These are phyloP conservation scores for Ogataea trehaloabstinens DNA, from an alignment of 805 yeast species.

Conservation along the genomic window DNA sequence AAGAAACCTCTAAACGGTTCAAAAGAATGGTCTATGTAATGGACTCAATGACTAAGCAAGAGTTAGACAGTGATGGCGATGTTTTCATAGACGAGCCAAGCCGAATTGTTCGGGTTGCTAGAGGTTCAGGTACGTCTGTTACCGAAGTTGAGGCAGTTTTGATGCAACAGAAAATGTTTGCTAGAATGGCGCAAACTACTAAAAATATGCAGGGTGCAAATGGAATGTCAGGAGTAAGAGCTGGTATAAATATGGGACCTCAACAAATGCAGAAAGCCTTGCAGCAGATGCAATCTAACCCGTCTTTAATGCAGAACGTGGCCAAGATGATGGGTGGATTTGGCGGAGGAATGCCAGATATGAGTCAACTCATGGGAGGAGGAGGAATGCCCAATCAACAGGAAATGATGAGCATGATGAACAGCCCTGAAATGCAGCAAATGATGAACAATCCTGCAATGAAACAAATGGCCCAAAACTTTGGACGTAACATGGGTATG, in stretches of 20 bases:
- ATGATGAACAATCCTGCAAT: constrained; percentile 71
- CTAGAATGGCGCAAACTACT: constrained; percentile 81
- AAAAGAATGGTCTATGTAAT: constrained; percentile 86
- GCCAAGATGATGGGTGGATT: constrained; percentile 71
- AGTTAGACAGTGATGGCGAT: constrained; percentile 86
- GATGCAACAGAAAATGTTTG: constrained; percentile 91
- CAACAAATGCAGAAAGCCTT: constrained; percentile 43
- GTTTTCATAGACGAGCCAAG: constrained; percentile 77
- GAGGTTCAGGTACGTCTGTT: constrained; percentile 91
- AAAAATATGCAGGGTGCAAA: constrained; percentile 50
- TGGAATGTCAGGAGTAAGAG: constrained; percentile 50
- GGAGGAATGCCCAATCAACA: constrained; percentile 47
- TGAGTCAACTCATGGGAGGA: constrained; percentile 56
- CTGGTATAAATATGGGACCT: constrained; percentile 31
- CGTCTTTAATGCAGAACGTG: constrained; percentile 72
- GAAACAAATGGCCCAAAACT: constrained; percentile 59
- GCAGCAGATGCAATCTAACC: constrained; percentile 66
- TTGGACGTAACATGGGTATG: constrained; percentile 28
- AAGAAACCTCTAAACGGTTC: constrained; percentile 79
- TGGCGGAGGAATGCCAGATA: constrained; percentile 68
- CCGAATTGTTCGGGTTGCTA: constrained; percentile 85
- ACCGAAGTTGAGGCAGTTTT: constrained; percentile 91
- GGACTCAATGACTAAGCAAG: constrained; percentile 95
- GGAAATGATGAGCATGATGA: constrained; percentile 43
- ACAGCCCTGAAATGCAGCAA: constrained; percentile 42